Evolutionary conservation across 2,329 filamentous ascomycete species (phyloP).

Genomic region (Aspergillus tubingensis): DNA sequence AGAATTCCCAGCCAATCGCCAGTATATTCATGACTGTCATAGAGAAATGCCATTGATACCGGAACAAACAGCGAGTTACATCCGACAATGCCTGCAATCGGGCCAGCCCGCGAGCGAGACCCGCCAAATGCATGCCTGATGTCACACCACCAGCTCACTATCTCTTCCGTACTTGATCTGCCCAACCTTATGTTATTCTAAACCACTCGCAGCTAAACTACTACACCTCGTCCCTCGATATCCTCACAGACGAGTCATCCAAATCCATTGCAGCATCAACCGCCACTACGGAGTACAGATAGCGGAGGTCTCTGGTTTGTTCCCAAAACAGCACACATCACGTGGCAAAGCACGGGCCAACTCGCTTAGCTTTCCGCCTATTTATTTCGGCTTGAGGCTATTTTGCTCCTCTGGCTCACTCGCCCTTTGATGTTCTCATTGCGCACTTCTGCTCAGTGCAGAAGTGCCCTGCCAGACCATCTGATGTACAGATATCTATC

Average conservation of each 20-base stretch:
- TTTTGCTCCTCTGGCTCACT: slow-evolving; percentile 22
- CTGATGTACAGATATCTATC: slow-evolving; percentile 24
- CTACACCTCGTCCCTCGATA: no score
- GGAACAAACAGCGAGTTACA: not conserved
- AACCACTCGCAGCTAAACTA: no score
- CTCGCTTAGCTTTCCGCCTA: slow-evolving; percentile 36
- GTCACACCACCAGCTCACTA: not conserved
- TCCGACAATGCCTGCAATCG: not conserved
- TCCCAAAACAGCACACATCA: slow-evolving; percentile 18
- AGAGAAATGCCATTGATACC: no score
- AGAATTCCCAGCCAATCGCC: no score
- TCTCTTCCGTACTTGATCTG: not conserved
- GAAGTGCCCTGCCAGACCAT: slow-evolving; percentile 23
- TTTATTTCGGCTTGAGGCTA: slow-evolving; percentile 21
- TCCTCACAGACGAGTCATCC: no score
- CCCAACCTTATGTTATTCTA: not conserved
- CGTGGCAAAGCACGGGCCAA: slow-evolving; percentile 35
- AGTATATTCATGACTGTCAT: no score
- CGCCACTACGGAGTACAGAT: no score
- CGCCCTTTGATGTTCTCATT: slow-evolving; percentile 21
- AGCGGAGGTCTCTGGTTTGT: not conserved
- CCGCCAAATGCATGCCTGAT: not conserved
- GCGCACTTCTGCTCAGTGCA: slow-evolving; percentile 30
- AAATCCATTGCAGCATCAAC: no score
- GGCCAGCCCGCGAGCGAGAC: not conserved